Conservation (phyloP, 257 asterid species). For the Primulina huaijiensis region DNA sequence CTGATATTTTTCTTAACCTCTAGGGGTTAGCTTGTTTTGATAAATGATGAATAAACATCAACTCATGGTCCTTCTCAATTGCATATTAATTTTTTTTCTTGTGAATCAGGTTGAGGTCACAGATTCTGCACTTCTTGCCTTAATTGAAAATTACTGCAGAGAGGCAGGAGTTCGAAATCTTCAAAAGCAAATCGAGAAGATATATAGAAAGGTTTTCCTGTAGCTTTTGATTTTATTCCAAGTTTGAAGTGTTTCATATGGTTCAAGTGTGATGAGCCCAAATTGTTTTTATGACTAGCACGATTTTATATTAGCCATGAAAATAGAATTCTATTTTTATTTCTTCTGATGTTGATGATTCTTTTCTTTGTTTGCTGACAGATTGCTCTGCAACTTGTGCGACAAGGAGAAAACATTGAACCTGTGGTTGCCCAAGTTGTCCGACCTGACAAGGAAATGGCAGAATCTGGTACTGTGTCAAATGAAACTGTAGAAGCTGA, state of each 20-base stretch:
- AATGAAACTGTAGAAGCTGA: constrained; percentile 52
- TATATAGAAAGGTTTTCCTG: constrained; percentile 75
- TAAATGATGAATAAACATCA: not conserved
- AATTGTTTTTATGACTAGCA: not conserved
- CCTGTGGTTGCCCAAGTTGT: constrained; percentile 25
- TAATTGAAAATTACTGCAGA: constrained; percentile 94
- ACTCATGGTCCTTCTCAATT: not conserved
- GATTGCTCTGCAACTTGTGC: constrained; percentile 91
- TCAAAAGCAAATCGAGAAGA: constrained; percentile 98
- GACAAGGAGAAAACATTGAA: constrained; percentile 44
- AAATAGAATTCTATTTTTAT: not conserved
- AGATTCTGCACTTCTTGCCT: constrained; percentile 80
- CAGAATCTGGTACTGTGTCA: constrained; percentile 31
- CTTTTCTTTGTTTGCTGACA: constrained; percentile 29
- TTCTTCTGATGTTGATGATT: constrained; percentile 7
- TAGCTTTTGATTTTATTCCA: constrained; percentile 5
- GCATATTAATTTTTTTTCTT: constrained; percentile 23
- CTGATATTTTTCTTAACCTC: not conserved
- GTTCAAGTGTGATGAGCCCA: constrained; percentile 10
- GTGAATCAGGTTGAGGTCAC: constrained; percentile 82
- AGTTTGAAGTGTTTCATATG: constrained; percentile 5
- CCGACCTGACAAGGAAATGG: constrained; percentile 33
- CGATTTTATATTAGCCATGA: constrained; percentile 13
- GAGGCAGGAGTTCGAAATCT: constrained; percentile 99
- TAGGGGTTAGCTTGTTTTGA: constrained; percentile 8